Percentiles rank a stretch among this genome's conserved stretches.
These are phyloP conservation scores for Colletotrichum plurivorum DNA, from an alignment of 2,329 filamentous ascomycete species.

Conservation along the genomic window DNA sequence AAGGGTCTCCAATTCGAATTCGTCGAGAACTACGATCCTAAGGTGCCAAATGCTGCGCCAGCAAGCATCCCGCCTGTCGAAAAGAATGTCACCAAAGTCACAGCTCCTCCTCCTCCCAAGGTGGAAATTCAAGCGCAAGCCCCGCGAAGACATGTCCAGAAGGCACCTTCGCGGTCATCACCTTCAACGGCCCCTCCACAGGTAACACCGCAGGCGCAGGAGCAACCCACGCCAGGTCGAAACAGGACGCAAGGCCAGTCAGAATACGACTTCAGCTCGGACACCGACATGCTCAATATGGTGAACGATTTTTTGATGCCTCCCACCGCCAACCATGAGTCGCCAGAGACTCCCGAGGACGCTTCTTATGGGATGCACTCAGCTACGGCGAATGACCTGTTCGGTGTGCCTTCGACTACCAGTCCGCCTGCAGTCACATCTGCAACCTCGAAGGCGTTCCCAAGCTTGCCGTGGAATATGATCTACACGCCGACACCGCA, in stretches of 20 bases:
- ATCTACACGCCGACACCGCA: constrained; percentile 50
- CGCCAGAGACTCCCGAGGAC: constrained; percentile 53
- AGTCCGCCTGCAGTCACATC: constrained; percentile 50
- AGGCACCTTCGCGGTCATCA: neutral
- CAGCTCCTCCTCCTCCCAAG: neutral
- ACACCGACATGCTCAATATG: constrained; percentile 60
- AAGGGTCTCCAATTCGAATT: constrained; percentile 33
- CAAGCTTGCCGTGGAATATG: constrained; percentile 66
- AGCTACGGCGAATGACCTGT: constrained; percentile 64
- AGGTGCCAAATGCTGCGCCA: neutral
- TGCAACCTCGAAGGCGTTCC: constrained; percentile 53
- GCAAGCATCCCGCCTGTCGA: constrained; percentile 3
- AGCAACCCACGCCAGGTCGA: constrained; percentile 26
- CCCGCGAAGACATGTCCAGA: neutral
- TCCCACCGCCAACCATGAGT: constrained; percentile 57
- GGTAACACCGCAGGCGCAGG: constrained; percentile 11
- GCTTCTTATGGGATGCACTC: constrained; percentile 71
- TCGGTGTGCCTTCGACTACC: constrained; percentile 56
- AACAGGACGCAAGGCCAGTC: constrained; percentile 20
- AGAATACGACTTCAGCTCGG: constrained; percentile 44
- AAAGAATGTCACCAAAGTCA: neutral
- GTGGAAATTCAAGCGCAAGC: neutral
- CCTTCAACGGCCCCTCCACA: neutral
- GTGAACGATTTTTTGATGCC: constrained; percentile 64
- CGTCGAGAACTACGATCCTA: constrained; percentile 29